These are phyloP conservation scores for Pythium biforme DNA, from an alignment of 352 stramenopile genomes.

Conservation along the genomic window DNA sequence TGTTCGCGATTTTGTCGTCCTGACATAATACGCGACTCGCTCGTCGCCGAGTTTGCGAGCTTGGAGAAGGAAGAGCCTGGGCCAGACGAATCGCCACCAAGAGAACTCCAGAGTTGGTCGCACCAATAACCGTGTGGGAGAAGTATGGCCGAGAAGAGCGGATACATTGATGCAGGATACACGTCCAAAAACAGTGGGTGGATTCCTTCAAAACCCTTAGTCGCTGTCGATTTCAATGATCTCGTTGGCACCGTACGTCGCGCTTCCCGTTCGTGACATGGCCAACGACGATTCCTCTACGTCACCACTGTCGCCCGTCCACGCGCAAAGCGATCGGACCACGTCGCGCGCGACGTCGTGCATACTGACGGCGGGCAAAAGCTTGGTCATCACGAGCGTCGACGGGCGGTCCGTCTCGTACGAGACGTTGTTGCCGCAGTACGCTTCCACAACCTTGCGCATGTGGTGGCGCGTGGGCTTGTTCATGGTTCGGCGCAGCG, in stretches of 20 bases:
- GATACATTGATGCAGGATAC: too few relatives aligned
- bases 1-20: too few relatives aligned
- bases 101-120: too few relatives aligned
- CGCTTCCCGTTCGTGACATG: neutral
- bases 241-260: neutral
- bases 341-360: constrained; percentile 11
- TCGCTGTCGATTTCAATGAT: constrained; percentile 15
- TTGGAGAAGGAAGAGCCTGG: too few relatives aligned
- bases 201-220: too few relatives aligned
- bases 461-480: constrained; percentile 14
- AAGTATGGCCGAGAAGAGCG: too few relatives aligned
- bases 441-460: constrained; percentile 21
- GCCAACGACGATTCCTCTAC: too few relatives aligned
- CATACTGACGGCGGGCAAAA: constrained; percentile 7
- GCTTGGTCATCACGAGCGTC: constrained; percentile 22
- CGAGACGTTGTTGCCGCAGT: constrained; percentile 7
- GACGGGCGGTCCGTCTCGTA: constrained; percentile 16
- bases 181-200: too few relatives aligned
- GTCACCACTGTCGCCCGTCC: constrained; percentile 1
- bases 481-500: constrained; percentile 11
- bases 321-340: constrained; percentile 6
- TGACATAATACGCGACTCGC: too few relatives aligned
- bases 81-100: too few relatives aligned
- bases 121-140: too few relatives aligned
- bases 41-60: too few relatives aligned